Evolutionary conservation across 345 rosid species (phyloP).

Genomic region (Gossypium raimondii): DNA sequence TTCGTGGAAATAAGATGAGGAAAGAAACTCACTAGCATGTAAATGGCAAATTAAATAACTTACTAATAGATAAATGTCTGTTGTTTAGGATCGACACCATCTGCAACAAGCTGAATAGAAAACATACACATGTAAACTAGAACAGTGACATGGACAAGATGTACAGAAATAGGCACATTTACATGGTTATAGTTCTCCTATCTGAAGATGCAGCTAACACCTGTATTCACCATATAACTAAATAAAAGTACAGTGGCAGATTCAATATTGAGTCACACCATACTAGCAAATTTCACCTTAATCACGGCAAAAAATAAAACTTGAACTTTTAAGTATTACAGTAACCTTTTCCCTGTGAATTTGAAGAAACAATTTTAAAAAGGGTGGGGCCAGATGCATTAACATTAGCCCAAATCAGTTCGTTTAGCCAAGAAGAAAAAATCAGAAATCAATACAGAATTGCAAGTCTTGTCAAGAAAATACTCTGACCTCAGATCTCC

Average conservation of each 20-base stretch:
- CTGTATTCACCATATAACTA: not conserved
- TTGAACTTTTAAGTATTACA: not conserved
- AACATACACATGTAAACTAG: slow-evolving; percentile 19
- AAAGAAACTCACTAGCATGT: slow-evolving; percentile 10
- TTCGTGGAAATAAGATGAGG: slow-evolving; percentile 9
- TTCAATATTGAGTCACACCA: not conserved
- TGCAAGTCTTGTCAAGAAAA: slow-evolving; percentile 16
- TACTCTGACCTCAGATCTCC: slow-evolving; percentile 75
- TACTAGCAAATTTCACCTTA: slow-evolving; percentile 1
- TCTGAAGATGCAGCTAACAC: not conserved
- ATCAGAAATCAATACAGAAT: not conserved
- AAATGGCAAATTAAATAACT: slow-evolving; percentile 23
- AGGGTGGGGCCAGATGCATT: not conserved
- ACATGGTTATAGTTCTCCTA: not conserved
- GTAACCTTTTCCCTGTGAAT: not conserved
- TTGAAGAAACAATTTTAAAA: not conserved
- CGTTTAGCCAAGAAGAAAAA: not conserved
- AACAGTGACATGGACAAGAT: not conserved
- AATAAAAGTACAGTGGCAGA: not conserved
- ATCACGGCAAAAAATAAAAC: not conserved
- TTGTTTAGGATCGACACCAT: slow-evolving; percentile 82
- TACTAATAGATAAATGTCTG: slow-evolving; percentile 85
- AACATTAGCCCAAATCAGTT: slow-evolving; percentile 2
- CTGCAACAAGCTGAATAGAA: slow-evolving; percentile 60
- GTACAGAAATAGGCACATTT: not conserved